Evolutionary conservation across 2,329 filamentous ascomycete species (phyloP), one percentile per base, ranked within the genome.

Genomic region (Beauveria rudraprayagi): DNA sequence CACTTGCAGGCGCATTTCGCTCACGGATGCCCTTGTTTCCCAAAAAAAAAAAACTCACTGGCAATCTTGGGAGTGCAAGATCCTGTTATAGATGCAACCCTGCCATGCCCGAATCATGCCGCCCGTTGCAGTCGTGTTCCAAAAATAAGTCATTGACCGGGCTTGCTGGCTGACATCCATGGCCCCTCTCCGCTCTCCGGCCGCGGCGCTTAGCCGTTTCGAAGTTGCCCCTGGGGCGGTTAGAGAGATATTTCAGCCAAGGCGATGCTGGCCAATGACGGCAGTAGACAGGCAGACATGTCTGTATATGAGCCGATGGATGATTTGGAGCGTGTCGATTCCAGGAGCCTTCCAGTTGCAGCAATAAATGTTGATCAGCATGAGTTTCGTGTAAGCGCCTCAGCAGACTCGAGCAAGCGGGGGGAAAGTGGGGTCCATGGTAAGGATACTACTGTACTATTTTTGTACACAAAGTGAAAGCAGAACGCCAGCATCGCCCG

Each of bases 151-250:
- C 16, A 19, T 5, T 28, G 17, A 24, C 37, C 2, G 24, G 30
- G 30, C 28, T 17, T 19, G 10, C 30, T 52, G 16, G 30, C 30
- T 17, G 43, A 37, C 28, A 17, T 11, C 43, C 28, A 52, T 14
- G 14, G 11, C 22, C 24, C 17, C 17, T 46, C 26, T 37, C 44
- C 5, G 30, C 17, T 46, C 26, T 37, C 44, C 5, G 30, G n/a
- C 57, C 57, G 41, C 40, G 14, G 57, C 57, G 57, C 57, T 60
- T 60, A 60, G 3, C n/a, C 11, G 40, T 60, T 60, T 47, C 48
- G 40, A 16, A 30, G 22, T 19, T 52, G 40, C 10, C 37, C 40
- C 57, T n/a, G 24, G 10, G 40, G 57, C 57, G 48, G 57, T 47
- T 40, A 53, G 40, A 53, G 14, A 30, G 22, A 40, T 22, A 14